These are phyloP conservation scores for Aphanocladium album DNA, from an alignment of 2,329 filamentous ascomycete species.

Conservation along the genomic window DNA sequence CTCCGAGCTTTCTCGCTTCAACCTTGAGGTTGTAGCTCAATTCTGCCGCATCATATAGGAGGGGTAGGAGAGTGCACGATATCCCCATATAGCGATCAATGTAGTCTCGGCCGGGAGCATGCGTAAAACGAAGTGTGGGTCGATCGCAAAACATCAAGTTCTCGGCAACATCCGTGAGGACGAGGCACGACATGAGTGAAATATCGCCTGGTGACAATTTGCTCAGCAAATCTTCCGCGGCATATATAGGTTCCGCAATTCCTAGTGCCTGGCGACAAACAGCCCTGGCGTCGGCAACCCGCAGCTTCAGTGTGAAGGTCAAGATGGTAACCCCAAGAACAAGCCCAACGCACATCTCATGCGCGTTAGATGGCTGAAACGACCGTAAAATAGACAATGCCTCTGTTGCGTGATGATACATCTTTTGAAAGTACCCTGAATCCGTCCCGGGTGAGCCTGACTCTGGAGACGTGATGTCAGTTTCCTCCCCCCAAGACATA, in stretches of 20 bases:
- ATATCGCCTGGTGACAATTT: neutral
- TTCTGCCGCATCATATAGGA: slow-evolving; percentile 20
- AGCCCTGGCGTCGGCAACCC: slow-evolving; percentile 11
- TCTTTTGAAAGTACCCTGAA: neutral
- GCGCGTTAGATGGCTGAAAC: slow-evolving; percentile 11
- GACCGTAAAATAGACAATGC: slow-evolving; percentile 17
- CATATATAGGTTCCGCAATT: slow-evolving; percentile 18
- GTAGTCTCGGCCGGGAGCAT: slow-evolving; percentile 4
- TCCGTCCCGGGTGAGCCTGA: neutral
- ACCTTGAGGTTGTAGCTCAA: neutral
- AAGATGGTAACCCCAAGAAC: slow-evolving; percentile 18
- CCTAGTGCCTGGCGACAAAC: slow-evolving; percentile 19
- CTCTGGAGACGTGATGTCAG: neutral
- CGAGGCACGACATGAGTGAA: slow-evolving; percentile 20
- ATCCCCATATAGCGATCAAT: slow-evolving; percentile 25
- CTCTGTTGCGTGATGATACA: slow-evolving; percentile 17
- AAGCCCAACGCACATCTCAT: slow-evolving; percentile 17
- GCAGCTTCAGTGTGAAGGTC: slow-evolving; percentile 17
- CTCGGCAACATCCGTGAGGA: slow-evolving; percentile 21
- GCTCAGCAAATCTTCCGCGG: neutral
- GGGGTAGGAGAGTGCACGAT: slow-evolving; percentile 20
- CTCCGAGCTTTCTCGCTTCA: neutral
- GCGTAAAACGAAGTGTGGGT: slow-evolving; percentile 20
- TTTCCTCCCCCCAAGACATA: slow-evolving; percentile 11
- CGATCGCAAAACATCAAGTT: slow-evolving; percentile 20